A percentile compares a stretch with the other conserved stretches of the same genome.
These are phyloP conservation scores for Exophiala bonariae DNA, from an alignment of 2,329 filamentous ascomycete species.

Conservation along the genomic window DNA sequence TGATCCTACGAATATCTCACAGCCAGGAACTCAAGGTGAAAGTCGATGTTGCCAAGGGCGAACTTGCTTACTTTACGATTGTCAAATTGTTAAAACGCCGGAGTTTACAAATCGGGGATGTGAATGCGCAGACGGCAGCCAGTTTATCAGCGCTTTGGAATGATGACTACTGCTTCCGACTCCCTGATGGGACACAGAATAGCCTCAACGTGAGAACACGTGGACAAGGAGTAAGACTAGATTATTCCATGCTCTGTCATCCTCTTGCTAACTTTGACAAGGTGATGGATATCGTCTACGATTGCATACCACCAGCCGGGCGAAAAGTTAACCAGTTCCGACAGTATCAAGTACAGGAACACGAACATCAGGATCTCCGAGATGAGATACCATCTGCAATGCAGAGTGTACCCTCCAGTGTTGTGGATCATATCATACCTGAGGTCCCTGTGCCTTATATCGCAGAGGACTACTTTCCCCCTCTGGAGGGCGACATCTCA, in stretches of 20 bases:
- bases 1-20: conserved; percentile 9
- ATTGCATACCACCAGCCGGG: neutral
- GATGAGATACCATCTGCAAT: too few species aligned
- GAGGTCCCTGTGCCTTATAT: too few species aligned
- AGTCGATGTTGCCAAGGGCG: conserved; percentile 2
- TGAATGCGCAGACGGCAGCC: conserved; percentile 6
- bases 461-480: too few species aligned
- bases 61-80: conserved; percentile 7
- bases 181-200: conserved; percentile 1
- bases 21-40: conserved; percentile 1
- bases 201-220: conserved; percentile 7
- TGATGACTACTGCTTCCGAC: neutral
- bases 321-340: too few species aligned
- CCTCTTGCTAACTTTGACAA: neutral
- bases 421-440: too few species aligned
- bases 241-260: neutral
- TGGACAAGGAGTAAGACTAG: conserved; percentile 7
- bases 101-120: conserved; percentile 1
- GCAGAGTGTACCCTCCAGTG: too few species aligned
- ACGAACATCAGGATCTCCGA: too few species aligned
- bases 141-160: conserved; percentile 6
- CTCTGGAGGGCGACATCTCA: too few species aligned
- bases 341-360: too few species aligned
- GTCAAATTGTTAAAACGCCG: conserved; percentile 4
- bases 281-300: neutral